Base-by-base conservation (phyloP, 176 grass and related monocot genomes). In the Carex scoparia region DNA sequence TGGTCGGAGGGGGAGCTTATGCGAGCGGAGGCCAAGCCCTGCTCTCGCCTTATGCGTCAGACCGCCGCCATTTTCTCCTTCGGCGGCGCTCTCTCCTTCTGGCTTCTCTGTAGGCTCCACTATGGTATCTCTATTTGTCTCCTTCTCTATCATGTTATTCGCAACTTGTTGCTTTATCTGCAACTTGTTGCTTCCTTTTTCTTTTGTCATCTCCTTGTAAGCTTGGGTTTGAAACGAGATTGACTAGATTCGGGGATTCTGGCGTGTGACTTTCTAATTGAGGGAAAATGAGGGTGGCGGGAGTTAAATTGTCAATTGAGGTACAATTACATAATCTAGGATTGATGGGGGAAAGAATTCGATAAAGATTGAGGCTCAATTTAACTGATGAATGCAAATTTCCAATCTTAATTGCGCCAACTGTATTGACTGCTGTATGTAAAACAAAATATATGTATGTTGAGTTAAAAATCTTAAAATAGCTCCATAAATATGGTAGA, bases 1-100 rank as follows among this genome's bases (percentile, higher is more conserved):
- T 98, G 88, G 93, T 98, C 95, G 23, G 86, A 98, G 23, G 93
- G 95, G 42, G 95, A 98, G 84, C 85, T 95, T 81, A 98, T 98
- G 95, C 88, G 93, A 59, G 87, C 93, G 23, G 93, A 95, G 61
- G 85, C 91, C 18, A 98, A 93, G 83, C 93, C 95, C 1, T 98
- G 91, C 76, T 85, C 95, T 11, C 85, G 91, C 2, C 57, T 98
- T 76, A 95, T 95, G 91, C 67, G 88, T 4, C 93, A 95, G n/a
- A 94, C 93, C 55, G 88, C 96, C 66, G 89, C 89, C 48, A 93
- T 98, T 86, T 98, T 98, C 87, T 85, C 90, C 0, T 82, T 94
- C 62, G 92, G 95, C 23, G 94, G 92, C 0, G 73, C 56, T 63
- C 84, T 94, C 30, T 81, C 86, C 60, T 98, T 98, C 65, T 98